Percentiles rank a stretch among this genome's conserved stretches.
Evolutionary conservation across 2,329 filamentous ascomycete species (phyloP).

Genomic region (Epichloe uncinata): DNA sequence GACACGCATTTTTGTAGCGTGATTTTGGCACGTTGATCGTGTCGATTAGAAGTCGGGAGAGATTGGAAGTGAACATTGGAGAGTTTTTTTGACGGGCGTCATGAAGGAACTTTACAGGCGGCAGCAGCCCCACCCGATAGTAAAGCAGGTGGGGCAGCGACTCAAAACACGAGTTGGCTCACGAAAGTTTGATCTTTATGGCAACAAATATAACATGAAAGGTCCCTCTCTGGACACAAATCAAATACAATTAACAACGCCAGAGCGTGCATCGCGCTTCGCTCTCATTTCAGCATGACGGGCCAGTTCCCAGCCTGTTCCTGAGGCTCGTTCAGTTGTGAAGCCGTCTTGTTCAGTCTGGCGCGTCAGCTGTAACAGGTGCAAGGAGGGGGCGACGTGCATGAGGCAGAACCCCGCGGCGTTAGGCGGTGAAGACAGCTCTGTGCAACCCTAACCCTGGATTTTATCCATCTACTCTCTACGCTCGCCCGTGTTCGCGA

Average conservation of each 20-base stretch:
- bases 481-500: too few species aligned
- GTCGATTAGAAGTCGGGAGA: neutral
- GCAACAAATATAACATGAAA: neutral
- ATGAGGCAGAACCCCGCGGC: neutral
- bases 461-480: too few species aligned
- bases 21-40: neutral
- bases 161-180: neutral
- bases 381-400: neutral
- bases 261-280: too few species aligned
- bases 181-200: too few species aligned
- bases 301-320: too few species aligned
- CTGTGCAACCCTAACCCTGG: too few species aligned
- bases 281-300: too few species aligned
- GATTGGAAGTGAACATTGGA: neutral
- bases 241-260: too few species aligned
- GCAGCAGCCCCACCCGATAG: neutral
- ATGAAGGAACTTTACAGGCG: neutral
- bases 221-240: too few species aligned
- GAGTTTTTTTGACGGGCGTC: neutral
- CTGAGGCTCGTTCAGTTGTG: neutral
- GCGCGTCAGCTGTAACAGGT: neutral
- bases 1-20: slow-evolving; percentile 12
- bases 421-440: neutral
- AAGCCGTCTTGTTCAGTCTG: neutral
- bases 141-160: neutral